A percentile compares a stretch with the other conserved stretches of the same genome.
phyloP scores from a whole-genome alignment of 2,329 filamentous ascomycete species.

The Septoria petroselini region DNA sequence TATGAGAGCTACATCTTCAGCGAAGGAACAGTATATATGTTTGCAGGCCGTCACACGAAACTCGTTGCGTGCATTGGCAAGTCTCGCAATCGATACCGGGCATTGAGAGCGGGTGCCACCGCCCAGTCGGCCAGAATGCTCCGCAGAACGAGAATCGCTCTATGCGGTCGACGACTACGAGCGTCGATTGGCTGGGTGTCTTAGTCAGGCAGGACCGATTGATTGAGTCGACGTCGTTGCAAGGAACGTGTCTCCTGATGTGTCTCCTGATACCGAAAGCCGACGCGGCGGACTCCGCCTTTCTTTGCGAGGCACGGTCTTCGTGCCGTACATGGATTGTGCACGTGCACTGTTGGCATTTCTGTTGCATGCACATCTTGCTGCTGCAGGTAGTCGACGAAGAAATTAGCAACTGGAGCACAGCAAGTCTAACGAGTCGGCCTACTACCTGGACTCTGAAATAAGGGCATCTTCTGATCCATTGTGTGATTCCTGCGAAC shows the following conservation, averaged over 20 bases:
- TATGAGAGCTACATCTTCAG: conserved; percentile 5
- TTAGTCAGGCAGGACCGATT: conserved; percentile 14
- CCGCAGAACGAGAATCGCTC: conserved; percentile 11
- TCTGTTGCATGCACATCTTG: too few species aligned
- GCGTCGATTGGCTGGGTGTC: conserved; percentile 8
- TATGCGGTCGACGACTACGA: not conserved
- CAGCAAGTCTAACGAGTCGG: too few species aligned
- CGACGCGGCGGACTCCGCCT: not conserved
- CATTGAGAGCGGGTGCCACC: conserved; percentile 10
- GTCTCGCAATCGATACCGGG: conserved; percentile 17
- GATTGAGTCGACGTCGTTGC: conserved; percentile 14
- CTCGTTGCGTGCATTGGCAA: conserved; percentile 6
- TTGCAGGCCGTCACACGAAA: conserved; percentile 12
- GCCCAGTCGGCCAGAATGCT: conserved; percentile 13
- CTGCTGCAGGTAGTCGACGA: too few species aligned
- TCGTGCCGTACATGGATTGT: too few species aligned
- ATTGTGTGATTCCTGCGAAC: too few species aligned
- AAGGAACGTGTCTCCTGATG: conserved; percentile 9
- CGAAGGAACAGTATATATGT: conserved; percentile 21
- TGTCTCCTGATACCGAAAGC: conserved; percentile 1
- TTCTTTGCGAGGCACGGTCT: not conserved
- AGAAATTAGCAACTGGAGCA: too few species aligned
- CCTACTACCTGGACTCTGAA: too few species aligned
- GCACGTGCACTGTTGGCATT: too few species aligned
- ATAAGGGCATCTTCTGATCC: too few species aligned